Conservation (phyloP, 2,329 filamentous ascomycete genomes). For the Monilinia vaccinii-corymbosi region DNA sequence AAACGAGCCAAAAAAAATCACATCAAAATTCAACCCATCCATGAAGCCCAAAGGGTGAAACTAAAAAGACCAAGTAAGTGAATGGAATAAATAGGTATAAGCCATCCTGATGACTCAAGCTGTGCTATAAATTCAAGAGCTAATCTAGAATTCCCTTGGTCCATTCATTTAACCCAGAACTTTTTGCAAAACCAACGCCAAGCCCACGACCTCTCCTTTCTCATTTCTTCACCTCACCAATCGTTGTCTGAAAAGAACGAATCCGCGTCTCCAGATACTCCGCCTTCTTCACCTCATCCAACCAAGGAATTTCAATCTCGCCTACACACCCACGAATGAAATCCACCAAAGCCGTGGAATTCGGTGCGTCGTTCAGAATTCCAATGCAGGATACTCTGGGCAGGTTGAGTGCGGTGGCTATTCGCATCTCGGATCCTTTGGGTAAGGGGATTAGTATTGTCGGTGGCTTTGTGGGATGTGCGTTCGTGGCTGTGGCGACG, state of each 20-base stretch:
- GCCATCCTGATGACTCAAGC: too few species aligned
- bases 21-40: too few species aligned
- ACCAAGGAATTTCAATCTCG: conserved; percentile 46
- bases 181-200: too few species aligned
- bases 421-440: conserved; percentile 45
- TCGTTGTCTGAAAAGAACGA: conserved; percentile 34
- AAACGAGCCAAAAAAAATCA: too few species aligned
- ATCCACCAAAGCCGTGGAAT: conserved; percentile 46
- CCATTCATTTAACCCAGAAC: too few species aligned
- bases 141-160: too few species aligned
- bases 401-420: conserved; percentile 49
- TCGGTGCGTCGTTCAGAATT: conserved; percentile 46
- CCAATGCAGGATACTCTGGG: conserved; percentile 58
- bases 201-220: too few species aligned
- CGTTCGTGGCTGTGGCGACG: conserved; percentile 40
- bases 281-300: conserved; percentile 34
- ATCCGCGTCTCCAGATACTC: conserved; percentile 41
- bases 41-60: too few species aligned
- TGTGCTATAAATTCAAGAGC: neutral
- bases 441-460: conserved; percentile 56
- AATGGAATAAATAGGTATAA: too few species aligned
- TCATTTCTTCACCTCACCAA: neutral
- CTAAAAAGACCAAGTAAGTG: too few species aligned
- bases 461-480: conserved; percentile 31
- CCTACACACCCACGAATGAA: conserved; percentile 45